Percentiles rank a stretch among this genome's conserved stretches.
Evolutionary conservation across 2,329 filamentous ascomycete species (phyloP).

Genomic region (Xylaria sp.): DNA sequence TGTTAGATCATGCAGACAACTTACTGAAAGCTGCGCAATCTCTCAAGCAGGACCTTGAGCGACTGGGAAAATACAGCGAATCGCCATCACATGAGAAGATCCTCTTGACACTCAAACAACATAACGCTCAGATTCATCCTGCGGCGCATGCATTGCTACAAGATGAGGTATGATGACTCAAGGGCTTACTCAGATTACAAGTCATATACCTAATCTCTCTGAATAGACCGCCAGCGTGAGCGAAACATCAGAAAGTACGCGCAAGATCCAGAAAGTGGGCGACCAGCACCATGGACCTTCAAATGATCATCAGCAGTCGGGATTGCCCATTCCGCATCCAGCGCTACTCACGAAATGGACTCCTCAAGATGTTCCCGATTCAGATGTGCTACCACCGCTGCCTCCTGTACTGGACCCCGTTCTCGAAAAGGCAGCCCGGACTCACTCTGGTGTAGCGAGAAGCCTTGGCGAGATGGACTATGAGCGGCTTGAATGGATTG

Average conservation of each 20-base stretch:
- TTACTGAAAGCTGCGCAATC: slow-evolving; percentile 54
- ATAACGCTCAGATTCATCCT: slow-evolving; percentile 43
- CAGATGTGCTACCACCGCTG: slow-evolving; percentile 62
- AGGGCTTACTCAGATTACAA: background rate
- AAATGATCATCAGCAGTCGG: slow-evolving; percentile 14
- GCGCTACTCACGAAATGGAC: slow-evolving; percentile 60
- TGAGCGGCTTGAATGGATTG: slow-evolving; percentile 88
- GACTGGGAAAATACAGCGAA: slow-evolving; percentile 37
- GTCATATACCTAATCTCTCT: slow-evolving; percentile 27
- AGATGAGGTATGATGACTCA: slow-evolving; percentile 39
- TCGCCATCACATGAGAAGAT: slow-evolving; percentile 35
- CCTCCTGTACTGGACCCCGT: slow-evolving; percentile 69
- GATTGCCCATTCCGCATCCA: slow-evolving; percentile 41
- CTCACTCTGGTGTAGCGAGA: slow-evolving; percentile 65
- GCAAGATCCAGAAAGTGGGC: slow-evolving; percentile 44
- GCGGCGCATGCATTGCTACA: slow-evolving; percentile 38
- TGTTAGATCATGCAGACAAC: slow-evolving; percentile 53
- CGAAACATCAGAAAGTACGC: slow-evolving; percentile 28
- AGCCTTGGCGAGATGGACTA: slow-evolving; percentile 66
- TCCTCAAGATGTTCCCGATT: slow-evolving; percentile 58
- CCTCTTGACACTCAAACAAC: slow-evolving; percentile 38
- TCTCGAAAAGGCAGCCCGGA: slow-evolving; percentile 73
- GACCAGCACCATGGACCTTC: slow-evolving; percentile 20
- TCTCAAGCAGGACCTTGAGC: slow-evolving; percentile 49
- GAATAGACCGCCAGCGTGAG: slow-evolving; percentile 22